Percentiles rank a stretch among this genome's conserved stretches.
phyloP scores from a whole-genome alignment of 768 basidiomycete species.

The Lentinus brumalis region DNA sequence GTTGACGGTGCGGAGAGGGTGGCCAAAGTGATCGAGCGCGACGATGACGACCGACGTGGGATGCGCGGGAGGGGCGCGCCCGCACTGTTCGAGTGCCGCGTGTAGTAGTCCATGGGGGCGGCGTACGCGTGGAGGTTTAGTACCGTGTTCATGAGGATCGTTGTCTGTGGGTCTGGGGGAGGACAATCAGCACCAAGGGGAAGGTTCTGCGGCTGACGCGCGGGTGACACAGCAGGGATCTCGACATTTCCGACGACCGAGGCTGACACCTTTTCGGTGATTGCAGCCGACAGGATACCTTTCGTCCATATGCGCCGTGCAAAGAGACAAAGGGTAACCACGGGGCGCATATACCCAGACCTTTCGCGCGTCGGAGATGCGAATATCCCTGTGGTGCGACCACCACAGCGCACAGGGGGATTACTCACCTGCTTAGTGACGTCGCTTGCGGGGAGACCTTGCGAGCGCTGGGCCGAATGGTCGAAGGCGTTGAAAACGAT shows the following conservation, averaged over 20 bases:
- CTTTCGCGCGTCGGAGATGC: too few species aligned
- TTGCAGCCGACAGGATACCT: conserved; percentile 13
- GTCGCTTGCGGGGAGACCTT: conserved; percentile 3
- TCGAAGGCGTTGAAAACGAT: conserved; percentile 12
- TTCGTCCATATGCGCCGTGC: conserved; percentile 16
- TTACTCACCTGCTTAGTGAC: conserved; percentile 11
- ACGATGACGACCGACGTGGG: conserved; percentile 49
- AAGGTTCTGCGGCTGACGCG: neutral
- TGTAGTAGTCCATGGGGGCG: conserved; percentile 26
- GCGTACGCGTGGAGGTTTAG: conserved; percentile 13
- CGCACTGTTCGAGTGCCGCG: conserved; percentile 51
- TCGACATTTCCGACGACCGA: too few species aligned
- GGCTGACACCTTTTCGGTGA: too few species aligned
- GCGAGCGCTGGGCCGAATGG: conserved; percentile 5
- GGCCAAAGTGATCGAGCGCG: conserved; percentile 18
- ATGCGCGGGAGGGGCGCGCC: conserved; percentile 63
- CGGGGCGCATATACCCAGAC: neutral
- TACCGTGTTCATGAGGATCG: conserved; percentile 19
- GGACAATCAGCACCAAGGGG: neutral
- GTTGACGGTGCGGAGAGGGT: conserved; percentile 5
- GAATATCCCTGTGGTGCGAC: too few species aligned
- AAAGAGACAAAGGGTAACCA: conserved; percentile 8
- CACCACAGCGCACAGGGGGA: neutral
- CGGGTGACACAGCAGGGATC: neutral
- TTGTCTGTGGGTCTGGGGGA: conserved; percentile 14